Evolutionary conservation across 352 stramenopile species (phyloP).

Genomic region (Phytopythium delawarense): DNA sequence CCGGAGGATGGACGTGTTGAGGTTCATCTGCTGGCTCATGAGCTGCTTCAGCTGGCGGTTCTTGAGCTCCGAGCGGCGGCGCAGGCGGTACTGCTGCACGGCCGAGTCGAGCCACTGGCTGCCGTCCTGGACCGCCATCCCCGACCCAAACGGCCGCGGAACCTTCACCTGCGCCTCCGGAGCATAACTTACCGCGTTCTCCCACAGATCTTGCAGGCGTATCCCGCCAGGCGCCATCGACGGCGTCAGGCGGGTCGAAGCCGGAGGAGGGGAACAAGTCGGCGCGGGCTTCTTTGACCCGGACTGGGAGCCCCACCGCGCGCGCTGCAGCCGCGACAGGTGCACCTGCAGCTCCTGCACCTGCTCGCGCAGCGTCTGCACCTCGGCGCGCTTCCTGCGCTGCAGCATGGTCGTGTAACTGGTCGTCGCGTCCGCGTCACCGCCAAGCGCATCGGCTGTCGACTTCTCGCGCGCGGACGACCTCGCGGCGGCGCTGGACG

Average conservation of each 20-base stretch:
- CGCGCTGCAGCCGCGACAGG: slow-evolving; percentile 5
- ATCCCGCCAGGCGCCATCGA: background rate
- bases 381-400: slow-evolving; percentile 17
- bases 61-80: slow-evolving; percentile 16
- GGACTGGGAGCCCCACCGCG: background rate
- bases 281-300: background rate
- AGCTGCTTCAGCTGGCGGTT: slow-evolving; percentile 16
- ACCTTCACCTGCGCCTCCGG: background rate
- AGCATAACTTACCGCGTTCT: background rate
- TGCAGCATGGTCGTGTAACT: slow-evolving; percentile 17
- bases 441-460: slow-evolving; percentile 19
- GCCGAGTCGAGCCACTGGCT: slow-evolving; percentile 12
- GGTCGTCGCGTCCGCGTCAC: background rate
- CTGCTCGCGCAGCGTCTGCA: slow-evolving; percentile 16
- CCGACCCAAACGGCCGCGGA: background rate
- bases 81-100: slow-evolving; percentile 5
- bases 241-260: background rate
- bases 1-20: slow-evolving; percentile 11
- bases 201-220: background rate
- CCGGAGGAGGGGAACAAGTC: background rate
- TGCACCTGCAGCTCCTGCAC: slow-evolving; percentile 12
- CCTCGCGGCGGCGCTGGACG: slow-evolving; percentile 30
- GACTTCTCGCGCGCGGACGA: slow-evolving; percentile 42
- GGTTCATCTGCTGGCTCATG: slow-evolving; percentile 8
- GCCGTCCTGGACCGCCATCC: background rate